Conservation (phyloP, 768 basidiomycete genomes). For the Mycena amicta region DNA sequence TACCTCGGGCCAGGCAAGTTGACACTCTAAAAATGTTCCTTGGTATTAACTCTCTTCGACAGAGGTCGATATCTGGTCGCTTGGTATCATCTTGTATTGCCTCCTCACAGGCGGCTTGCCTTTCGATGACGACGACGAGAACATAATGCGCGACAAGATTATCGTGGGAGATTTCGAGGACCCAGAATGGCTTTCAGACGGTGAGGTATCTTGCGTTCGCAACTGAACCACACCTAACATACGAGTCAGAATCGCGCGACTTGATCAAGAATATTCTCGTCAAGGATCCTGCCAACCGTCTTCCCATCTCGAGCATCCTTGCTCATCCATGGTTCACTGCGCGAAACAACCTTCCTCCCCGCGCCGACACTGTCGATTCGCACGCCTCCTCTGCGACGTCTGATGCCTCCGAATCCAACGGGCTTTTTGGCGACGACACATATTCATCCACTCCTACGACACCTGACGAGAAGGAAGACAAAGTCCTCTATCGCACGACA, state of each 20-base stretch:
- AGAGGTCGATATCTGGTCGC: conserved; percentile 97
- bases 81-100: conserved; percentile 89
- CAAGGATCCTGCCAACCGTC: conserved; percentile 73
- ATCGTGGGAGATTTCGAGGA: conserved; percentile 87
- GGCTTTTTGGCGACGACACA: conserved; percentile 36
- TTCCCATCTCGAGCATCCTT: conserved; percentile 83
- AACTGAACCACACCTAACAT: conserved; percentile 7
- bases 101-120: conserved; percentile 88
- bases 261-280: conserved; percentile 78
- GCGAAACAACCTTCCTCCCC: conserved; percentile 11
- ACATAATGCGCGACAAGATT: conserved; percentile 80
- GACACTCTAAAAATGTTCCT: neutral
- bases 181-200: conserved; percentile 87
- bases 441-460: conserved; percentile 57
- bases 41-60: conserved; percentile 20
- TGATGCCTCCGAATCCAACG: conserved; percentile 52
- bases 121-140: conserved; percentile 89
- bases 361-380: conserved; percentile 31
- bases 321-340: conserved; percentile 83
- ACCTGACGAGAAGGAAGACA: conserved; percentile 49
- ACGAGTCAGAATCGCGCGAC: conserved; percentile 74
- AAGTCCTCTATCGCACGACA: conserved; percentile 48
- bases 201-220: conserved; percentile 43
- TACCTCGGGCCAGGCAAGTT: conserved; percentile 86
- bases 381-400: conserved; percentile 56